Conservation (phyloP, 1,284 basidiomycete genomes). For the Psilocybe mexicana region DNA sequence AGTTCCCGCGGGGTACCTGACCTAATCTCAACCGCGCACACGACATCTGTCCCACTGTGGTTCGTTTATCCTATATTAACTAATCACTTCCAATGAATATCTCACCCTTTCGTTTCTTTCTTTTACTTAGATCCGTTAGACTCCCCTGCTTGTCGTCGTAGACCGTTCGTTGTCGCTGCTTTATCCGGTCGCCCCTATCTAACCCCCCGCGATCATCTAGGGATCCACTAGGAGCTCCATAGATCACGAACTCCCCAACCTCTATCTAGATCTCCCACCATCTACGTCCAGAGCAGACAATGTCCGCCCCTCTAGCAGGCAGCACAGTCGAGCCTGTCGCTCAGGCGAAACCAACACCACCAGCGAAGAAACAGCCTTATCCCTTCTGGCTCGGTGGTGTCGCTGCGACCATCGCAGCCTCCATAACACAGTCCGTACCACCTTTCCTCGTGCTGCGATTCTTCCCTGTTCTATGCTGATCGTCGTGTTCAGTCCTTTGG, state of each 20-base stretch:
- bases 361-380: constrained; percentile 63
- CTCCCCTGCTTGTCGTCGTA: not conserved
- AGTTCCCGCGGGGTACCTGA: not conserved
- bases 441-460: not conserved
- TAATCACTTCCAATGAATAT: not conserved
- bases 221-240: not conserved
- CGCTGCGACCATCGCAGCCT: constrained; percentile 79
- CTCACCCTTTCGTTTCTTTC: not conserved
- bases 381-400: constrained; percentile 84
- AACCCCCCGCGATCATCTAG: not conserved
- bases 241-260: not conserved
- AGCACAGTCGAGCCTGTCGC: not conserved
- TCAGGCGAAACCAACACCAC: constrained; percentile 11
- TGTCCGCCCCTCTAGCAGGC: not conserved
- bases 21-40: not conserved
- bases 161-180: not conserved
- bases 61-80: constrained; percentile 1
- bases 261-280: not conserved
- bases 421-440: constrained; percentile 69
- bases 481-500: constrained; percentile 58
- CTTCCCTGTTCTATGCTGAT: not conserved
- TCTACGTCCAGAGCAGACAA: not conserved
- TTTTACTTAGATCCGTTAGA: not conserved
- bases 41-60: not conserved
- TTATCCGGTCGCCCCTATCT: not conserved